Evolutionary conservation across 2,329 filamentous ascomycete genomes (phyloP), one percentile per base, ranked within the genome.

Genomic region (Colletotrichum cuscutae): DNA sequence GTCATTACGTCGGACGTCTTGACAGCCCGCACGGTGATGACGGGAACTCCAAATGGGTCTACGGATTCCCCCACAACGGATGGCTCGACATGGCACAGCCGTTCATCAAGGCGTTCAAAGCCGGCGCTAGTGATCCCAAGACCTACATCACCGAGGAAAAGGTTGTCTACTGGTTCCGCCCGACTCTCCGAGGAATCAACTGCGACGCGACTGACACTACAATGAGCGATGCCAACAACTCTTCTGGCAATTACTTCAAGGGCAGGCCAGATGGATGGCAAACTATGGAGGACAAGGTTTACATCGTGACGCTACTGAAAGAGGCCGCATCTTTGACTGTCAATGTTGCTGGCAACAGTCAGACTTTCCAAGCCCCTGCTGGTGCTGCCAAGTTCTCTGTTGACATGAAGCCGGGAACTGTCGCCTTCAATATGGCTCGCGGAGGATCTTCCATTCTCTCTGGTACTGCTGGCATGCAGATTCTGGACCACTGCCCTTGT

Each of bases 51-150:
- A 87, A 87, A 74, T 87, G 85, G 86, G 80, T 80, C 1, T 86
- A 86, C 76, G 85, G 67, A 72, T 52, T n/a, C 13, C 86, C 86
- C 1, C 88, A 89, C 73, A 80, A 82, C 11, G 87, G 87, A 53
- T 89, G 85, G 85, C 82, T 88, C 8, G 86, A 89, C 22, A 84
- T 89, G 79, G 84, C 87, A 15, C 84, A 85, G 71, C 87, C 87
- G 1, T 89, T 85, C 75, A 89, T 89, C 73, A 81, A 85, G 1
- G 87, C 88, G 0, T 89, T 84, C 78, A 87, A 89, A 75, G 84
- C 82, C 60, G 86, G 84, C 13, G 81, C 80, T 2, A 82, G 77
- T 32, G 78, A 80, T 2, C 79, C 80, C 11, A 73, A 77, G 65
- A 88, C 54, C 73, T 84, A 85, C 78, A 85, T 89, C 74, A 79